Conservation (phyloP, 2,329 filamentous ascomycete genomes). For the Sporothrix schenckii region DNA sequence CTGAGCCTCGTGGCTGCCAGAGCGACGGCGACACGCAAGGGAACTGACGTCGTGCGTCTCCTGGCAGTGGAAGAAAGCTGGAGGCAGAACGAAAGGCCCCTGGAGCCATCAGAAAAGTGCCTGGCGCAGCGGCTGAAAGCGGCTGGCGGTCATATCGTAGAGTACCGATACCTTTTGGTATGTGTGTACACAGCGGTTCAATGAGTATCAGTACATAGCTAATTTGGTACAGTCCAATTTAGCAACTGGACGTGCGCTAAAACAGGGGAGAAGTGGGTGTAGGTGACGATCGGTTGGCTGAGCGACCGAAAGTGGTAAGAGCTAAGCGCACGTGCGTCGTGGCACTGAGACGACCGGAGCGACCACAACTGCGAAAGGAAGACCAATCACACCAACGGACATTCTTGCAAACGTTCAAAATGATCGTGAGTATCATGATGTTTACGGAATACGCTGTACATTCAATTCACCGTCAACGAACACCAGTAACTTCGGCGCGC, state of each 20-base stretch:
- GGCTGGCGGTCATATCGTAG: neutral
- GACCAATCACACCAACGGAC: neutral
- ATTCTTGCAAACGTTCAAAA: neutral
- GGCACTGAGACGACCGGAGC: neutral
- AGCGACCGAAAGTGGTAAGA: constrained; percentile 23
- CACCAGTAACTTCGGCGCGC: neutral
- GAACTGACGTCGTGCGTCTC: neutral
- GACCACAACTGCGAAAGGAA: neutral
- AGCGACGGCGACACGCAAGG: neutral
- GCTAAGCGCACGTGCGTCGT: neutral
- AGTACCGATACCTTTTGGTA: neutral
- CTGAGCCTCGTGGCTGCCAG: constrained; percentile 21
- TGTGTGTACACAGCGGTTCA: neutral
- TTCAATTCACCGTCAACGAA: neutral
- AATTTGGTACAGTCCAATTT: neutral
- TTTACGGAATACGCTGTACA: too few species aligned
- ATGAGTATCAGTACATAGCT: neutral
- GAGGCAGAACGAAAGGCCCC: neutral
- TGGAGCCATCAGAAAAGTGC: neutral
- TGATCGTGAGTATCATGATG: neutral
- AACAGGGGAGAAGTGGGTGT: neutral
- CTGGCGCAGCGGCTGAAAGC: constrained; percentile 21
- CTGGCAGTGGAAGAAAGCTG: neutral
- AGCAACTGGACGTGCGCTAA: constrained; percentile 12
- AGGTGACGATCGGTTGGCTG: constrained; percentile 23